These are phyloP conservation scores for Solanum chilense DNA, from an alignment of 257 asterid species.

Conservation along the genomic window DNA sequence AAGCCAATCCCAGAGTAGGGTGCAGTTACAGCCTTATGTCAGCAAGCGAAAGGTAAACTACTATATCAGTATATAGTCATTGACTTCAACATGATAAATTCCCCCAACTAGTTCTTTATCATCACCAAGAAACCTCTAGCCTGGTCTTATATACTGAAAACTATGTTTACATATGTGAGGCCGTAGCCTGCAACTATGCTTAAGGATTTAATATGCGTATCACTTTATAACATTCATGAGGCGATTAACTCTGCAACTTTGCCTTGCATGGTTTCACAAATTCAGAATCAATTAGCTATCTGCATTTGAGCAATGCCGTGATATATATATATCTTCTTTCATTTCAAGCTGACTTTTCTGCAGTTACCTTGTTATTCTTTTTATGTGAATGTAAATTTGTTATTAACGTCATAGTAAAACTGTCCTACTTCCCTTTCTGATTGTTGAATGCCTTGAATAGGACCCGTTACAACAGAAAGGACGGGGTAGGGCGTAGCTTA, in stretches of 20 bases:
- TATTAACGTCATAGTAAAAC: background rate
- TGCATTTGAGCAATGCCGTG: background rate
- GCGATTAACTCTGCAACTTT: background rate
- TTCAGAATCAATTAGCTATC: background rate
- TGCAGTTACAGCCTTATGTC: constrained; percentile 72
- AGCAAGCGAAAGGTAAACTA: constrained; percentile 80
- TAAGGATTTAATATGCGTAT: background rate
- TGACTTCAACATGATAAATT: background rate
- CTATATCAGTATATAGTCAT: background rate
- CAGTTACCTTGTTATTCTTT: background rate
- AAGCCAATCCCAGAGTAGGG: constrained; percentile 20
- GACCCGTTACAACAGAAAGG: no score
- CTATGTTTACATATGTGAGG: background rate
- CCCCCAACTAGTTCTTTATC: background rate
- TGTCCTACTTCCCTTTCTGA: background rate
- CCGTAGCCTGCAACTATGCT: background rate
- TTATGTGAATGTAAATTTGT: background rate
- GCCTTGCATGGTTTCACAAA: background rate
- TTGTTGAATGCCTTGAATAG: no score
- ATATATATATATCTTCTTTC: background rate
- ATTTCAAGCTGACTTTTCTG: background rate
- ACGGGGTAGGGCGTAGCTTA: no score
- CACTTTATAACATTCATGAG: background rate
- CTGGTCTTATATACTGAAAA: background rate
- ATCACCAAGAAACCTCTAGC: background rate